phyloP scores from a whole-genome alignment of 192 early-diverging fungal genomes.

The Umbelopsis vinacea region DNA sequence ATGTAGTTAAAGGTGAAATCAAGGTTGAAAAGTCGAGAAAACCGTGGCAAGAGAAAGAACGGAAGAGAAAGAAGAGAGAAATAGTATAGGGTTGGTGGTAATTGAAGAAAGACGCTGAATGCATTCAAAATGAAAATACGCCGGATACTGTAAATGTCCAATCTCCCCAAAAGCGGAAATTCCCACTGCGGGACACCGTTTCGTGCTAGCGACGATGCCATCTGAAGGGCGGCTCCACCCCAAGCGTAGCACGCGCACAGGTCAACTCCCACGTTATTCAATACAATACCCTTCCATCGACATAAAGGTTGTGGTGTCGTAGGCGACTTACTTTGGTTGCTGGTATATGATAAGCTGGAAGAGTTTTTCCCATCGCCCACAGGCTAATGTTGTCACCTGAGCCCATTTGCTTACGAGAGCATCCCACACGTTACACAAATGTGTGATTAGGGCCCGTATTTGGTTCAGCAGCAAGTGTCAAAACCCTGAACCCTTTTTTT shows the following conservation, averaged over 20 bases:
- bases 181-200: constrained; percentile 6
- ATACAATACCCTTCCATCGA: no score
- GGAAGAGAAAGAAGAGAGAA: background rate
- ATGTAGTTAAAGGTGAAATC: background rate
- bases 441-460: background rate
- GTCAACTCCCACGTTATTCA: no score
- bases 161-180: constrained; percentile 9
- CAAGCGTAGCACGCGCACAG: no score
- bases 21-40: no score
- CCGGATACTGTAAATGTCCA: constrained; percentile 19
- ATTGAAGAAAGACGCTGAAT: background rate
- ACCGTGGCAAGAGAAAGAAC: background rate
- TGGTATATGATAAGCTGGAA: background rate
- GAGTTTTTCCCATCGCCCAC: constrained; percentile 6
- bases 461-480: constrained; percentile 17
- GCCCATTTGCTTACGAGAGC: constrained; percentile 4
- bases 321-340: no score
- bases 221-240: no score
- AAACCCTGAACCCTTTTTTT: constrained; percentile 16
- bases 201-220: background rate
- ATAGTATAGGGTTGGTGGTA: background rate
- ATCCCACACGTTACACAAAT: constrained; percentile 4
- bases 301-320: no score
- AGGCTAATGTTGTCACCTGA: background rate
- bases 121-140: background rate